Percentiles rank a stretch among this genome's conserved stretches.
Evolutionary conservation across 306 rosid species (phyloP).

Genomic region (Vicia villosa): DNA sequence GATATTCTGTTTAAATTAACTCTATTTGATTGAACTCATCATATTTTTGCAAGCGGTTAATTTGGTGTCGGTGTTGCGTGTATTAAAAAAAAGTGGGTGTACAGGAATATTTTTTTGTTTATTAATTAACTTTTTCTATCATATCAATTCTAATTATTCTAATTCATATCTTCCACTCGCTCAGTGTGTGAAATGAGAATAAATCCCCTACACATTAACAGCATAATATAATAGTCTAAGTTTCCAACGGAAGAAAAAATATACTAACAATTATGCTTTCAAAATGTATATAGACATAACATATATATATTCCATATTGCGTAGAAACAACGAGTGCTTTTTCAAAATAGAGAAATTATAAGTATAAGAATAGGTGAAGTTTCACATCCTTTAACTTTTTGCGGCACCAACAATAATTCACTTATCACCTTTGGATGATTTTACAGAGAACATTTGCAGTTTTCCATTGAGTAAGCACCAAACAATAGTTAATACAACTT

Average conservation of each 20-base stretch:
- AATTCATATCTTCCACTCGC: not conserved
- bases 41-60: no score
- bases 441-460: not conserved
- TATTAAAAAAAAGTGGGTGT: no score
- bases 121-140: not conserved
- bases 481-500: not conserved
- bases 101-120: no score
- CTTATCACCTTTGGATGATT: constrained; percentile 15
- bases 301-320: constrained; percentile 25
- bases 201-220: not conserved
- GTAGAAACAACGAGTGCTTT: constrained; percentile 17
- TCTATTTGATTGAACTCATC: no score
- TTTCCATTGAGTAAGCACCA: constrained; percentile 34
- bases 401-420: not conserved
- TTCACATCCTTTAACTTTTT: not conserved
- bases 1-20: no score
- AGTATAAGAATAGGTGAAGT: constrained; percentile 22
- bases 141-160: not conserved
- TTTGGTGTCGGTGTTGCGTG: no score
- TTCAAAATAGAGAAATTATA: not conserved
- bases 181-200: not conserved
- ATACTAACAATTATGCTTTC: not conserved
- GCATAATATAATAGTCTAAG: not conserved
- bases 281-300: not conserved
- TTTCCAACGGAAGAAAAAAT: not conserved